Base-by-base conservation (phyloP, 345 rosid species). In the Salix koriyanagi region DNA sequence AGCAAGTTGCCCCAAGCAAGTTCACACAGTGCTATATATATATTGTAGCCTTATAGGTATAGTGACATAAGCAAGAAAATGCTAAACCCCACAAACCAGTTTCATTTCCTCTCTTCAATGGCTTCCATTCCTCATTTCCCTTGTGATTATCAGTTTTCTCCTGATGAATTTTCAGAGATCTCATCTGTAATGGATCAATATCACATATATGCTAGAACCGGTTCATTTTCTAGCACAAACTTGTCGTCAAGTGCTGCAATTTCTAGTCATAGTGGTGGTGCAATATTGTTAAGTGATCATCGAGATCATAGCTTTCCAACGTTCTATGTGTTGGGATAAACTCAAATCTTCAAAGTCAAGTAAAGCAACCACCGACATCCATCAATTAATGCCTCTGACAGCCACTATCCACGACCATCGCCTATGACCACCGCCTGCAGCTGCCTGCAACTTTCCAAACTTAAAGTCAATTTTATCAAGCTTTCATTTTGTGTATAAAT, bases 121-220 rank as follows among this genome's bases (percentile, higher is more conserved):
- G 85, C 88, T 82, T 87, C 87, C 28, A 50, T 86, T 60, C 87
- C 91, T 81, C 87, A 85, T 14, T 84, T 85, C n/a, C 81, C 76
- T 79, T 50, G 80, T 32, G 86, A 83, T 74, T 86, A 85, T 74
- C 71, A 87, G 50, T 86, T 82, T 54, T 79, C 79, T n/a, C 46
- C 85, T 15, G 80, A 79, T 12, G 85, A 83, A 70, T 73, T 84
- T 65, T 79, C 89, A 8, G 81, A 84, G 25, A 79, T 83, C 74
- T 75, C 80, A 26, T 76, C 77, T 3, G 70, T 62, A 1, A 76
- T 72, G 54, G 73, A 73, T 26, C 77, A 72, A 23, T 79, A 80
- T 54, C 67, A 46, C 28, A n/a, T 28, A n/a, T 80, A 54, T 52
- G 71, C 41, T 23, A 61, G 41, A 15, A 44, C 34, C 46, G n/a